These are phyloP conservation scores for Tremella fuciformis DNA, from an alignment of 768 basidiomycete species.

Conservation along the genomic window DNA sequence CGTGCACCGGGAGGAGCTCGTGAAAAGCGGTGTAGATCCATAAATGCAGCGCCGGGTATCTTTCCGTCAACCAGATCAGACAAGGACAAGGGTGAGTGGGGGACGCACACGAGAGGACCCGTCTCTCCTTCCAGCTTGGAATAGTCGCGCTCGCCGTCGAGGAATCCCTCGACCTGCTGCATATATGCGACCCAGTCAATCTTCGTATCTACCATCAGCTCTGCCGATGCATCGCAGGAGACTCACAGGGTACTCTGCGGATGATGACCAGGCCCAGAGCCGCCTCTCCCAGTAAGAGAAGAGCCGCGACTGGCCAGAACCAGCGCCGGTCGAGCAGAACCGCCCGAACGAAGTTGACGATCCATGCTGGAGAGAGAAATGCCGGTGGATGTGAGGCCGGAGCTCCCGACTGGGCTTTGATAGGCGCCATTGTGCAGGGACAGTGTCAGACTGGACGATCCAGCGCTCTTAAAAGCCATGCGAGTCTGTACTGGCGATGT, in stretches of 20 bases:
- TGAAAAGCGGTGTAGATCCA: conserved; percentile 74
- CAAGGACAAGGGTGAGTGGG: not conserved
- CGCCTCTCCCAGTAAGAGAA: conserved; percentile 72
- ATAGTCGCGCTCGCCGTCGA: conserved; percentile 81
- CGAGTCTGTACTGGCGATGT: too few relatives aligned
- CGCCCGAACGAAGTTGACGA: conserved; percentile 11
- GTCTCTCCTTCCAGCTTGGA: conserved; percentile 78
- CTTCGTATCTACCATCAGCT: conserved; percentile 73
- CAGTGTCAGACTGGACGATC: too few relatives aligned
- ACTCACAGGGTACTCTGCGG: conserved; percentile 75
- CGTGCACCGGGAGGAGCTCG: conserved; percentile 58
- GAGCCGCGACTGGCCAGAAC: conserved; percentile 65
- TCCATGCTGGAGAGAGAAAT: not conserved
- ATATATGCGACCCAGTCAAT: conserved; percentile 98
- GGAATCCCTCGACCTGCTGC: conserved; percentile 73
- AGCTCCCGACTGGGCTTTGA: not conserved
- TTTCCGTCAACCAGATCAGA: conserved; percentile 48
- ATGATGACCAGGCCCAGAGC: conserved; percentile 76
- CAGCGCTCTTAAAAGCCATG: too few relatives aligned
- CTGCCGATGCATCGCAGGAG: conserved; percentile 3
- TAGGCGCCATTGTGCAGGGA: not conserved
- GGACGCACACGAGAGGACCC: conserved; percentile 80
- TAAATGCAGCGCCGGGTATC: conserved; percentile 93
- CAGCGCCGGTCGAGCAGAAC: conserved; percentile 49
- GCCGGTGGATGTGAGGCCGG: not conserved